Percentiles rank a stretch among this genome's conserved stretches.
phyloP scores from a whole-genome alignment of 345 rosid species.

The Populus tremula region DNA sequence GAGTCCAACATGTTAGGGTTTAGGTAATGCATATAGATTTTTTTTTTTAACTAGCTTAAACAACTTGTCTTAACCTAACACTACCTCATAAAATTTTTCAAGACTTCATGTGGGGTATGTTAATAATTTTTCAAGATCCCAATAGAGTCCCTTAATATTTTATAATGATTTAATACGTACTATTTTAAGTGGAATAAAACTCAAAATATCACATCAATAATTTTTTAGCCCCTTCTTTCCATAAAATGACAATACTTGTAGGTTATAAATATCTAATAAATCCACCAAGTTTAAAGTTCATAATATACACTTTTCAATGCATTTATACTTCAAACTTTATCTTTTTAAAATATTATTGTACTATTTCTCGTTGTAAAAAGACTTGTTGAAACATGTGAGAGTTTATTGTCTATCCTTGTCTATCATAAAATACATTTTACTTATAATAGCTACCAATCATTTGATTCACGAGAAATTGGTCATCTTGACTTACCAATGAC shows the following conservation, averaged over 20 bases:
- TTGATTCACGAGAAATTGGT: rapidly evolving
- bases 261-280: rapidly evolving
- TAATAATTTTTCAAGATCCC: rapidly evolving
- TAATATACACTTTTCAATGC: rapidly evolving
- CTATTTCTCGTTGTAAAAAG: no score
- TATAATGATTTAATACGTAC: rapidly evolving
- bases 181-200: no score
- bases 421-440: rapidly evolving
- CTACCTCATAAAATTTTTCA: no score
- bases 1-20: rapidly evolving
- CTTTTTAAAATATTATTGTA: no score
- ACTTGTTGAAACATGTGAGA: no score
- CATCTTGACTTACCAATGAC: no score
- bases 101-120: no score
- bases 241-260: rapidly evolving
- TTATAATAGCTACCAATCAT: rapidly evolving
- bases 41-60: rapidly evolving
- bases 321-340: no score
- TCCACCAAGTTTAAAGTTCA: rapidly evolving
- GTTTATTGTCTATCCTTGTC: rapidly evolving
- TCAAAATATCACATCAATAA: no score
- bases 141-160: rapidly evolving
- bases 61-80: rapidly evolving
- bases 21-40: rapidly evolving
- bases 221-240: rapidly evolving